Conservation (phyloP, 2,329 filamentous ascomycete genomes). For the Colletotrichum sp. region DNA sequence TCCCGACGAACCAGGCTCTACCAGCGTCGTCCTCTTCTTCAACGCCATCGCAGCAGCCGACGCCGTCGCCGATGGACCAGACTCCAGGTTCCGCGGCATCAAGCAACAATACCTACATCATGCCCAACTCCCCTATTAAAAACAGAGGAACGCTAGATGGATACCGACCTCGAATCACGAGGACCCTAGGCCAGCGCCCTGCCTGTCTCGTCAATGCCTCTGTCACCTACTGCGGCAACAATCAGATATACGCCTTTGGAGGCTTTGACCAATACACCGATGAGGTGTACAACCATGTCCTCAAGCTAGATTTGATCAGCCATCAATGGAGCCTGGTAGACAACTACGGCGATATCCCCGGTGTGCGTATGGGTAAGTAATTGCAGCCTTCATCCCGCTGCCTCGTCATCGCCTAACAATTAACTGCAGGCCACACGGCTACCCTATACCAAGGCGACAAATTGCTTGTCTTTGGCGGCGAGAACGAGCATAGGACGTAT, state of each 20-base stretch:
- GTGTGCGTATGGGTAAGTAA: conserved; percentile 87
- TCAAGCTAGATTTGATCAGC: conserved; percentile 84
- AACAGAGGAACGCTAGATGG: conserved; percentile 69
- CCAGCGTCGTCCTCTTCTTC: conserved; percentile 32
- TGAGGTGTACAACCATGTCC: conserved; percentile 97
- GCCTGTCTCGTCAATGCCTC: conserved; percentile 97
- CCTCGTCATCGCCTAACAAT: neutral
- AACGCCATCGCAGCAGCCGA: conserved; percentile 24
- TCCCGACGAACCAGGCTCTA: conserved; percentile 32
- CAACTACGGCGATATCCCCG: conserved; percentile 98
- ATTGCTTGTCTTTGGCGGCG: conserved; percentile 94
- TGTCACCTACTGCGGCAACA: conserved; percentile 97
- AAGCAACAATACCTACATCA: conserved; percentile 84
- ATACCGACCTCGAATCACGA: conserved; percentile 84
- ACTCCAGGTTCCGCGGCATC: conserved; percentile 58
- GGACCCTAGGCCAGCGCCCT: conserved; percentile 79
- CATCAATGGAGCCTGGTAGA: conserved; percentile 96
- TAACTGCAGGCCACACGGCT: conserved; percentile 79
- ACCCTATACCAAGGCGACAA: conserved; percentile 94
- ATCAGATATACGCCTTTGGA: conserved; percentile 97
- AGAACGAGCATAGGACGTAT: conserved; percentile 96
- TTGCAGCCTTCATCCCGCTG: neutral
- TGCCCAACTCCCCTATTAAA: conserved; percentile 84
- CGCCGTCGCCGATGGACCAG: conserved; percentile 34
- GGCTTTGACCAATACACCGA: conserved; percentile 99